Evolutionary conservation across 768 basidiomycete genomes (phyloP), one percentile per base, ranked within the genome.

Genomic region (Lactarius tabidus): DNA sequence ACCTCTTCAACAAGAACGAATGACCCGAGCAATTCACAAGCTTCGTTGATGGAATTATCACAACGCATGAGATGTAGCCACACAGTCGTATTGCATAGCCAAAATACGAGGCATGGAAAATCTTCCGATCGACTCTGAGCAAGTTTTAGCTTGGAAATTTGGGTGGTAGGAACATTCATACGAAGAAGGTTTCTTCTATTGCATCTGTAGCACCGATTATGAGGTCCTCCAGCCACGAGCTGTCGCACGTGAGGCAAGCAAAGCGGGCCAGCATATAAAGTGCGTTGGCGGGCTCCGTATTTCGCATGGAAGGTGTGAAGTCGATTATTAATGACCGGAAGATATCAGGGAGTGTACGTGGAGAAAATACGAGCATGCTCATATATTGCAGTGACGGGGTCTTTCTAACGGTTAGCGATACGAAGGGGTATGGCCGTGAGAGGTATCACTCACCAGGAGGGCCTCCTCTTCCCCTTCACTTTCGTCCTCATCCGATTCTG

Each of bases 311-410:
- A 7, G 92, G 86, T 48, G 78, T 84, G 74, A 87, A 91, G 70
- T 88, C 86, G 28, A 83, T 84, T 73, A 98, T 89, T 39, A 98
- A 77, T 9, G 91, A 86, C 69, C 90, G 85, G 68, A 96, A 87
- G 39, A 95, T 88, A 65, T 83, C 80, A 1, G 91, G 87, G 10
- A 98, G 77, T 15, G 87, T 81, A 45, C 85, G 80, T 3, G 93
- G 91, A 18, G 93, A 89, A 77, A 95, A 98, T 20, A 93, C 96
- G 55, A 99, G 90, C 91, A 98, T 95, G 53, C 90, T 85, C 23
- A 89, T 83, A 72, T 88, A 93, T 73, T 91, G 88, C 70, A 82
- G 76, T 23, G 82, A 81, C 28, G 90, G 90, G 36, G 93, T 91
- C 86, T 91, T 74, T 65, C 67, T 33, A 36, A 31, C 15, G 33